Evolutionary conservation across 805 yeast genomes (phyloP).

Genomic region (Yarrowia bubula): DNA sequence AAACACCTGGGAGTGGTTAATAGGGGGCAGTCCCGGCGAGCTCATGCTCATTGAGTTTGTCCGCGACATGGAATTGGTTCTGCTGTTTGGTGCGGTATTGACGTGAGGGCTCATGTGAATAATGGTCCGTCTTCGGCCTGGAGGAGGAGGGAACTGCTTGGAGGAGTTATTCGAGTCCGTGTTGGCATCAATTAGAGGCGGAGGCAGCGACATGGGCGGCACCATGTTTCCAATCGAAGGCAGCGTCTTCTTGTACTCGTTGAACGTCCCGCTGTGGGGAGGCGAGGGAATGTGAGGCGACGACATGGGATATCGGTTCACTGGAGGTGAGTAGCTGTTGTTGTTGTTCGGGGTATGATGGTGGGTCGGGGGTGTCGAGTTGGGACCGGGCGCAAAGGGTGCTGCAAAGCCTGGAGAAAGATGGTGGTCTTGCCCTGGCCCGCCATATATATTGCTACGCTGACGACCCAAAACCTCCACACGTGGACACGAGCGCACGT

Average conservation of each 20-base stretch:
- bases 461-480: slow-evolving; percentile 21
- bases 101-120: slow-evolving; percentile 8
- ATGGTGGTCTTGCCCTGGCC: too few relatives aligned
- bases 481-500: slow-evolving; percentile 27
- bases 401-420: too few relatives aligned
- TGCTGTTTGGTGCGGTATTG: not conserved
- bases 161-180: not conserved
- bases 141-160: slow-evolving; percentile 16
- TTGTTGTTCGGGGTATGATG: not conserved
- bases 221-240: slow-evolving; percentile 14
- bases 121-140: not conserved
- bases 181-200: slow-evolving; percentile 2
- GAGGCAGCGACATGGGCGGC: slow-evolving; percentile 16
- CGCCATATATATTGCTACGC: slow-evolving; percentile 12
- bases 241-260: slow-evolving; percentile 19
- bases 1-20: not conserved
- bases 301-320: not conserved
- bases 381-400: too few relatives aligned
- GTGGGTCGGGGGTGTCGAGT: not conserved
- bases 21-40: not conserved
- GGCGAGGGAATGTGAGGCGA: slow-evolving; percentile 15
- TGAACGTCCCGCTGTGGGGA: slow-evolving; percentile 13
- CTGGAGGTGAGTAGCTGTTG: not conserved
- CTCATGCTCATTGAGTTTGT: slow-evolving; percentile 3
- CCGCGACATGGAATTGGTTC: not conserved